Conservation (phyloP, 2,329 filamentous ascomycete species). For the Monilinia polystroma region DNA sequence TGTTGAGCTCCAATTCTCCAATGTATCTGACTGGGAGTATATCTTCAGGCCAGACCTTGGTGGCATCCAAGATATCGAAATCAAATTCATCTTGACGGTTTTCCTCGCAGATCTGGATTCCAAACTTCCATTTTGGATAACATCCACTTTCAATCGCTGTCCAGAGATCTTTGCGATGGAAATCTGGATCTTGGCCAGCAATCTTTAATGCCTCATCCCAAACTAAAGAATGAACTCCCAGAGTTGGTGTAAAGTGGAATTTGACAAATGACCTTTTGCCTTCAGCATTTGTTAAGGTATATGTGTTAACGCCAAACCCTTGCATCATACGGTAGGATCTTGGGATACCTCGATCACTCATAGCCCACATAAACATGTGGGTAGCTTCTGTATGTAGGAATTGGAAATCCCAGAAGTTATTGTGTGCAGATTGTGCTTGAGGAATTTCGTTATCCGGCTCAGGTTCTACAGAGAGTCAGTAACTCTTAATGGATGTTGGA, state of each 20-base stretch:
- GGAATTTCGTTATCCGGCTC: conserved; percentile 70
- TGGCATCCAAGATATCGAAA: conserved; percentile 76
- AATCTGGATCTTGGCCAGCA: conserved; percentile 72
- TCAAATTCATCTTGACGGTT: conserved; percentile 62
- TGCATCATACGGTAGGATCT: conserved; percentile 82
- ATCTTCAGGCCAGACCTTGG: conserved; percentile 83
- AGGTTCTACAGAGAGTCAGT: conserved; percentile 53
- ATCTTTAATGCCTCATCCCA: conserved; percentile 71
- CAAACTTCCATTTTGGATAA: conserved; percentile 78
- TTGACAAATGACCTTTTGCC: conserved; percentile 74
- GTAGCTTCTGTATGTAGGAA: conserved; percentile 68
- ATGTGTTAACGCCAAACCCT: conserved; percentile 82
- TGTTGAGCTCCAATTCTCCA: conserved; percentile 76
- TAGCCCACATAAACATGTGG: conserved; percentile 78
- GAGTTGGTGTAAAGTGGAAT: conserved; percentile 71
- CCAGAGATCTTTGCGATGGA: conserved; percentile 74
- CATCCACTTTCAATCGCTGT: conserved; percentile 71
- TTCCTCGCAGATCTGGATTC: conserved; percentile 75
- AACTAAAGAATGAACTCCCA: conserved; percentile 69
- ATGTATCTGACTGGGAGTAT: conserved; percentile 73
- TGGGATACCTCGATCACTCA: conserved; percentile 72
- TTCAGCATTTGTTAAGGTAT: conserved; percentile 63
- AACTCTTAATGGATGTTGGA: conserved; percentile 17
- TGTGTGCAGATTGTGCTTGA: conserved; percentile 68
- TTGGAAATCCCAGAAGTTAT: conserved; percentile 77